Percentiles rank a stretch among this genome's conserved stretches.
Conservation (phyloP, 768 basidiomycete species). For the Lactarius psammicola region DNA sequence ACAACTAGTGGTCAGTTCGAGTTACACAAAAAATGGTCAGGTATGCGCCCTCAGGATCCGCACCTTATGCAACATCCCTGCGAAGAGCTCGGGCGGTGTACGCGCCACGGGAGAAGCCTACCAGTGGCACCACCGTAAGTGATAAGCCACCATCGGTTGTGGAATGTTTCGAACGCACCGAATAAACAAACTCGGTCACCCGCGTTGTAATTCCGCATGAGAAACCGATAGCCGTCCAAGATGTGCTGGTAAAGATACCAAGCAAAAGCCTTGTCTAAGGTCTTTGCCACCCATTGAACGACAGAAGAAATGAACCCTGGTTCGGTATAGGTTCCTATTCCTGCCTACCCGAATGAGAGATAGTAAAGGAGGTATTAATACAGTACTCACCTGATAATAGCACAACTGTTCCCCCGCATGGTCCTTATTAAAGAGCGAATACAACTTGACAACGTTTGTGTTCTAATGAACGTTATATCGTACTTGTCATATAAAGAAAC, state of each 20-base stretch:
- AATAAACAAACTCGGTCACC: slow-evolving; percentile 77
- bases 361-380: not conserved
- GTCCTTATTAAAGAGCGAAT: slow-evolving; percentile 40
- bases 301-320: slow-evolving; percentile 65
- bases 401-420: slow-evolving; percentile 37
- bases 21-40: not conserved
- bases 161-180: slow-evolving; percentile 40
- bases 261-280: slow-evolving; percentile 66
- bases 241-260: slow-evolving; percentile 75
- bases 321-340: slow-evolving; percentile 50
- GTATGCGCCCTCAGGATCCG: slow-evolving; percentile 42
- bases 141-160: not conserved
- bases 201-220: slow-evolving; percentile 70
- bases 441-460: slow-evolving; percentile 42
- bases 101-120: slow-evolving; percentile 75
- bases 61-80: slow-evolving; percentile 66
- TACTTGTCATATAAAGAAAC: not conserved
- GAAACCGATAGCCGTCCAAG: slow-evolving; percentile 68
- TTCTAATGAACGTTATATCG: slow-evolving; percentile 34
- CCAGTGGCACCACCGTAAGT: slow-evolving; percentile 27
- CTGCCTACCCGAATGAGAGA: slow-evolving; percentile 36
- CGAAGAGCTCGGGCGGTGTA: slow-evolving; percentile 73
- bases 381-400: slow-evolving; percentile 63
- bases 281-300: slow-evolving; percentile 55
- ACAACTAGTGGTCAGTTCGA: not conserved